Base-by-base conservation (phyloP, 768 basidiomycete genomes). In the Boletus eberwhitei region DNA sequence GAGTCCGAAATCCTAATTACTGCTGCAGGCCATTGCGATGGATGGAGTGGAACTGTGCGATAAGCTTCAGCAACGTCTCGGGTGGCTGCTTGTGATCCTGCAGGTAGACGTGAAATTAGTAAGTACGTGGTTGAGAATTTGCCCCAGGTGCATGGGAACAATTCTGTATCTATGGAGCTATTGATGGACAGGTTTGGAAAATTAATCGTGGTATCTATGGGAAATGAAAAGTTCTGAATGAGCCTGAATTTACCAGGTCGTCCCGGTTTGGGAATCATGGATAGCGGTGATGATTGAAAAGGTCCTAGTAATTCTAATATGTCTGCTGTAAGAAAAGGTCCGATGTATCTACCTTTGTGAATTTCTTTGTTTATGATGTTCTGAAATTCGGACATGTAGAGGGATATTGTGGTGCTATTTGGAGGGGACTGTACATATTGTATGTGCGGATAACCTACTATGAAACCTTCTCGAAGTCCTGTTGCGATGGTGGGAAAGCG, bases 211-310 rank as follows among this genome's bases (percentile, higher is more conserved):
- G 8, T 11, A 0, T 11, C 4, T 1, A 39, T 17, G n/a, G 54
- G 49, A 1, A 55, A 55, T 0, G 38, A 51, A 24, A 50, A 55
- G 5, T 55, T 55, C 4, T 55, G 49, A 0, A 55, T 29, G 0
- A 55, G 22, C 8, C 37, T 8, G 6, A 40, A 55, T 34, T 55
- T 55, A 0, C 29, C 48, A 8, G 54, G 42, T 0, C 11, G 8
- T 0, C 48, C 29, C 0, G 21, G 8, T 26, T 55, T 55, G 0
- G 48, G 42, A 6, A 55, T 50, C 1, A 55, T 12, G 1, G 42
- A 16, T 1, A 48, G 5, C 0, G 35, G 34, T 0, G 22, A 48
- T 0, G 9, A 5, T 26, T 48, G 46, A 5, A 17, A 36, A 0
- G 35, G 46, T 2, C 46, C 46, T 0, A 22, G 21, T 1, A 11